These are phyloP conservation scores for Colletotrichum orbiculare DNA, from an alignment of 2,329 filamentous ascomycete species.

Conservation along the genomic window DNA sequence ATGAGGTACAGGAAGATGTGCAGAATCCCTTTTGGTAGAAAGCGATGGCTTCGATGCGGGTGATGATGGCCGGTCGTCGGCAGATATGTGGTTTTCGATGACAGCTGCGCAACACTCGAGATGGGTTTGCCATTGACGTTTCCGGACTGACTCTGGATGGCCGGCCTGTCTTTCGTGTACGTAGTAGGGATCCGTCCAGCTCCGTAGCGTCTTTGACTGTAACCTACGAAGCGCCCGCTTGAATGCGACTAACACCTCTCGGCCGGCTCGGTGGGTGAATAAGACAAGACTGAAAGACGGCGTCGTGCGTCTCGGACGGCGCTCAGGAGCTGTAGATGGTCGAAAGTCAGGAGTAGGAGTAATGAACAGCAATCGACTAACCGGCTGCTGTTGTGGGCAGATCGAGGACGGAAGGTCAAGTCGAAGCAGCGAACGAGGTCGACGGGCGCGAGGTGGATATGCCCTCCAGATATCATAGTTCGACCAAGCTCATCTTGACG, in stretches of 20 bases:
- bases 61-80: no score
- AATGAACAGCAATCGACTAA: no score
- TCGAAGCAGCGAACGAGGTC: no score
- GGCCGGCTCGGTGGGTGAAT: conserved; percentile 8
- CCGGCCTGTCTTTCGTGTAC: not conserved
- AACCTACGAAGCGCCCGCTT: conserved; percentile 11
- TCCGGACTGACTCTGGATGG: conserved; percentile 1
- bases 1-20: no score
- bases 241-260: conserved; percentile 4
- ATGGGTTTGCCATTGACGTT: not conserved
- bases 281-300: not conserved
- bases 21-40: no score
- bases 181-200: conserved; percentile 9
- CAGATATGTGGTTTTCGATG: not conserved
- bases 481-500: not conserved
- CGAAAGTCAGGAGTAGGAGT: no score
- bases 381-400: no score
- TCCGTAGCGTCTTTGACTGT: conserved; percentile 9
- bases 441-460: conserved; percentile 6
- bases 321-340: not conserved
- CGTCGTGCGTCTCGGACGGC: conserved; percentile 10
- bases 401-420: no score
- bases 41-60: no score
- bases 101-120: not conserved
- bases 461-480: conserved; percentile 22